Conservation (phyloP, 2,329 filamentous ascomycete species). For the Aspergillus amoenus region DNA sequence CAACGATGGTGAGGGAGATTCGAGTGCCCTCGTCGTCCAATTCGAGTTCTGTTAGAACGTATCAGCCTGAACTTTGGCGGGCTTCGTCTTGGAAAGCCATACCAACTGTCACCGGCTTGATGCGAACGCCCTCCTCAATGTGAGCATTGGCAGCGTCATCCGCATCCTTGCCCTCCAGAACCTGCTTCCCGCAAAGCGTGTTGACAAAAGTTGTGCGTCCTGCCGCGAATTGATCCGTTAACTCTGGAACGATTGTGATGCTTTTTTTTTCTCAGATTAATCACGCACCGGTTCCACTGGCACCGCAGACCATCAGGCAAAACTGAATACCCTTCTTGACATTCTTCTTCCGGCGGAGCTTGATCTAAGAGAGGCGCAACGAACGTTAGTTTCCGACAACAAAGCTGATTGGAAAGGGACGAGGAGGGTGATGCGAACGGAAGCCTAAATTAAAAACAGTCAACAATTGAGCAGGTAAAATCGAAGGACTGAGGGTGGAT, state of each 20-base stretch:
- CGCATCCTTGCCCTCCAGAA: constrained; percentile 85
- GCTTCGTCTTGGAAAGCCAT: constrained; percentile 39
- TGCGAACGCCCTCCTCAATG: constrained; percentile 94
- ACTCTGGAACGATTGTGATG: constrained; percentile 13
- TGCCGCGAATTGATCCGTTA: constrained; percentile 38
- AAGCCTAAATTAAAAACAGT: constrained; percentile 1
- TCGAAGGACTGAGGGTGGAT: constrained; percentile 15
- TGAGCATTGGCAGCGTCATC: constrained; percentile 88
- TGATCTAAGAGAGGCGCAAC: constrained; percentile 59
- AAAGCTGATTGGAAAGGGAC: neutral
- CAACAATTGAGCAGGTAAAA: constrained; percentile 21
- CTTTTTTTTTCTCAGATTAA: neutral
- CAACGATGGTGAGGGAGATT: constrained; percentile 96
- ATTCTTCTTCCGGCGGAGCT: constrained; percentile 99
- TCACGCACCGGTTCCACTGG: constrained; percentile 87
- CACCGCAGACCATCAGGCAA: constrained; percentile 99
- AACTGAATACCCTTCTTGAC: constrained; percentile 99
- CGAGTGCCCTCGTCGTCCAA: constrained; percentile 97
- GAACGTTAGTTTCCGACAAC: constrained; percentile 8
- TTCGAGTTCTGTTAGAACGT: constrained; percentile 63
- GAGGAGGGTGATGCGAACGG: neutral
- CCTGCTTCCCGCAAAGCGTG: constrained; percentile 93
- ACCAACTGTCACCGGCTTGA: constrained; percentile 98
- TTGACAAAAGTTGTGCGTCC: constrained; percentile 99
- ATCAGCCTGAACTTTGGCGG: constrained; percentile 9